These are phyloP conservation scores for Teunomyces atbi DNA, from an alignment of 805 yeast genomes.

Conservation along the genomic window DNA sequence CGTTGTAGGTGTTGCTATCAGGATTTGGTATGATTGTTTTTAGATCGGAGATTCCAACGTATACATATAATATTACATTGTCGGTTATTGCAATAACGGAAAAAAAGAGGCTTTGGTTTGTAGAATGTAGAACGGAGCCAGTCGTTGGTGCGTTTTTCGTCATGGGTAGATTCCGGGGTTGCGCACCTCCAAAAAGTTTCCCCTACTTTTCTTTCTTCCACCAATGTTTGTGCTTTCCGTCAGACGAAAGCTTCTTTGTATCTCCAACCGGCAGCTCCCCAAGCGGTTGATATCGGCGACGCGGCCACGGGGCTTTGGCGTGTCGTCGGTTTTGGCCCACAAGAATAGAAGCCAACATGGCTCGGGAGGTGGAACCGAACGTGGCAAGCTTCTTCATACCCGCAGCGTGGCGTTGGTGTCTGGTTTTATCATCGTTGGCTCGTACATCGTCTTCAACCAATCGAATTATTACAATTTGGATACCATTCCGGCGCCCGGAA, in stretches of 20 bases:
- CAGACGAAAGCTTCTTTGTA: conserved; percentile 17
- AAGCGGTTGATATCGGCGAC: conserved; percentile 15
- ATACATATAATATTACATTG: conserved; percentile 10
- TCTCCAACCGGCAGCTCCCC: conserved; percentile 16
- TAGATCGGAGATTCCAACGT: conserved; percentile 4
- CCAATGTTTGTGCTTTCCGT: conserved; percentile 18
- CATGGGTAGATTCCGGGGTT: neutral
- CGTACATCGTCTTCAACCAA: conserved; percentile 39
- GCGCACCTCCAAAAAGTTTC: neutral
- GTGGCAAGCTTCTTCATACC: conserved; percentile 15
- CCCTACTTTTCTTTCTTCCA: conserved; percentile 2
- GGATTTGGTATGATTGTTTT: conserved; percentile 38
- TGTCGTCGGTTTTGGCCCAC: neutral
- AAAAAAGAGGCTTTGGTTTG: too few species aligned
- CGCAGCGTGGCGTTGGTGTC: conserved; percentile 40
- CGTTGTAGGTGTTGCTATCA: conserved; percentile 66
- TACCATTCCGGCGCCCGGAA: conserved; percentile 26
- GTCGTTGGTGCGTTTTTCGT: neutral
- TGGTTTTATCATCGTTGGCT: conserved; percentile 43
- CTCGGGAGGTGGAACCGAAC: neutral
- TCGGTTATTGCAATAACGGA: too few species aligned
- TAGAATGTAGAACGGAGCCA: neutral
- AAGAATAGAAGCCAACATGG: neutral
- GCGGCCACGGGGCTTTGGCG: conserved; percentile 7
- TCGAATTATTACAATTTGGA: conserved; percentile 43